Base-by-base conservation (phyloP, 371 early-diverging fungal species). In the Mortierella sp. region DNA sequence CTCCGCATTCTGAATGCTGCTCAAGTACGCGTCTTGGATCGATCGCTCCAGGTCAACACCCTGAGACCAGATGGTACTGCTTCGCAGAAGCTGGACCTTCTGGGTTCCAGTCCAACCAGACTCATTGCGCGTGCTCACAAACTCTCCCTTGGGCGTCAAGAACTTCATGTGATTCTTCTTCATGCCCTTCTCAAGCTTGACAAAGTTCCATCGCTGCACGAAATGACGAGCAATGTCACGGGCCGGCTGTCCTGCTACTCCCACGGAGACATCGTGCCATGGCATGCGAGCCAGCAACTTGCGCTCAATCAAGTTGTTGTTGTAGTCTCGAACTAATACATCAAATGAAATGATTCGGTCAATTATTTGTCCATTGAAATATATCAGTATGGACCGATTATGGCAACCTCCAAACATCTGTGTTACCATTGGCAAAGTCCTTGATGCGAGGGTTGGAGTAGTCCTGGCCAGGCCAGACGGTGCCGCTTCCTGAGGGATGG, bases 171-270 rank as follows among this genome's bases (percentile, higher is more conserved):
- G 83, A 31, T 77, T 37, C 47, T 91, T 90, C 66, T 90, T 90
- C 83, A 87, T 89, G 44, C 92, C 91, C 82, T 96, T 96, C 61
- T 79, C 85, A 22, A 85, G 74, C 77, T 95, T 96, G 47, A 95
- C 87, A 78, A 94, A 95, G 79, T 97, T 97, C 97, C 98, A 98
- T 58, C 97, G 88, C 86, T 97, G 92, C 58, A 96, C 93, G 79
- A 98, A 98, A 77, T 97, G 97, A n/a, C 95, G 90, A 4, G 95
- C 92, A n/a, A 96, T 88, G 77, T 97, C 98, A 41, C 93, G 88
- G 19, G 96, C 96, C 39, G 95, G 90, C 66, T 90, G 92, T 63
- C 85, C 84, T 48, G 73, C 75, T 29, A 86, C 72, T 45, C 67
- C 77, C 24, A 86, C 80, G 44, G 94, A 92, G 29, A 97, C 91